A percentile compares a stretch with the other conserved stretches of the same genome.
Evolutionary conservation across 2,329 filamentous ascomycete genomes (phyloP).

Genomic region (Zalaria sp.): DNA sequence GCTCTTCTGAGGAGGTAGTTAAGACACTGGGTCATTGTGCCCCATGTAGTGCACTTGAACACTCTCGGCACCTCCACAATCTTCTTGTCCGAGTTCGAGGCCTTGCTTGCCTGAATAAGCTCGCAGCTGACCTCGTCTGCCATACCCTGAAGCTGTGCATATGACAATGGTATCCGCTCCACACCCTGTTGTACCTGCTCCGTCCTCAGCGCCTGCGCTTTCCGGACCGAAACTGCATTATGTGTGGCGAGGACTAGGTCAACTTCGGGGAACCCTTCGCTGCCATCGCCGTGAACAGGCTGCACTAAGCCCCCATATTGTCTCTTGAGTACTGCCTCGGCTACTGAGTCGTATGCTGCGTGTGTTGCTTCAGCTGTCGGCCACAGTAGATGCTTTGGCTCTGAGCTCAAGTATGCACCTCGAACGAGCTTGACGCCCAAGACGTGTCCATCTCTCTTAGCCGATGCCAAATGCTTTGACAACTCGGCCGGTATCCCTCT

Average conservation of each 20-base stretch:
- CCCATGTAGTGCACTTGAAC: slow-evolving; percentile 45
- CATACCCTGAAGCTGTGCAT: slow-evolving; percentile 87
- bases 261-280: slow-evolving; percentile 25
- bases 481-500: slow-evolving; percentile 31
- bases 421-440: slow-evolving; percentile 44
- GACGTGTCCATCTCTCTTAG: slow-evolving; percentile 33
- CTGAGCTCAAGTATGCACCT: slow-evolving; percentile 40
- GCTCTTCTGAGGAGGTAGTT: slow-evolving; percentile 51
- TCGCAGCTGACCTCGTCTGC: slow-evolving; percentile 71
- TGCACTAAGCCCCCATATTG: slow-evolving; percentile 44
- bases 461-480: slow-evolving; percentile 30
- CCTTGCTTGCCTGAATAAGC: slow-evolving; percentile 32
- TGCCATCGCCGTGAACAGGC: slow-evolving; percentile 19
- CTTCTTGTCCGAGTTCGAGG: slow-evolving; percentile 18
- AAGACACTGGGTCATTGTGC: slow-evolving; percentile 56
- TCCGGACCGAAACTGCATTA: slow-evolving; percentile 56
- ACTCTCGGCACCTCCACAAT: slow-evolving; percentile 29
- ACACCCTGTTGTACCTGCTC: slow-evolving; percentile 26
- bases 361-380: slow-evolving; percentile 41
- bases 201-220: slow-evolving; percentile 35
- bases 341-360: slow-evolving; percentile 55
- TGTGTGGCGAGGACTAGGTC: slow-evolving; percentile 68
- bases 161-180: slow-evolving; percentile 36
- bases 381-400: slow-evolving; percentile 36
- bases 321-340: slow-evolving; percentile 51